Conservation (phyloP, 768 basidiomycete genomes). For the Tubosaeta brunneosetosa region DNA sequence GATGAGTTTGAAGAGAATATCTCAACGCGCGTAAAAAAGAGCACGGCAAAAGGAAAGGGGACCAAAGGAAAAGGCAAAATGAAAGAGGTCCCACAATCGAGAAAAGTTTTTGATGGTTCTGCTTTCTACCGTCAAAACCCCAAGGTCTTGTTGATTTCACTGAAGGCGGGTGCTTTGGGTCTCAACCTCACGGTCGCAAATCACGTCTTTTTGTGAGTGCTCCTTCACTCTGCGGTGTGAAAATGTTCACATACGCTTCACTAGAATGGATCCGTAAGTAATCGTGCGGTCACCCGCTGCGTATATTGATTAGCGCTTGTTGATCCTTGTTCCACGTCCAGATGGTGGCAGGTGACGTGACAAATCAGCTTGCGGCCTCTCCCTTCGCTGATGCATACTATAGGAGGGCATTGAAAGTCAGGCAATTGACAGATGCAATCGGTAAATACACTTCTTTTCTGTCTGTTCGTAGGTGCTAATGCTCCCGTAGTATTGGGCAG, state of each 20-base stretch:
- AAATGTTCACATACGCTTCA: conserved; percentile 7
- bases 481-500: conserved; percentile 60
- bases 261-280: conserved; percentile 80
- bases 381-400: conserved; percentile 8
- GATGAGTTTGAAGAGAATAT: conserved; percentile 30
- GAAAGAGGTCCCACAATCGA: conserved; percentile 15
- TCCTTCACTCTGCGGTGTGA: neutral
- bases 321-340: conserved; percentile 20
- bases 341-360: conserved; percentile 69
- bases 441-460: conserved; percentile 33
- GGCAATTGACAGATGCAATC: conserved; percentile 76
- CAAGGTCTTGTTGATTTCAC: conserved; percentile 78
- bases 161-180: conserved; percentile 84
- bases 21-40: conserved; percentile 29
- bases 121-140: conserved; percentile 46
- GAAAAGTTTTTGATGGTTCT: conserved; percentile 17
- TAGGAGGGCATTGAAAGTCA: conserved; percentile 82
- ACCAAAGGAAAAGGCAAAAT: conserved; percentile 35
- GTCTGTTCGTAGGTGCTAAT: conserved; percentile 2
- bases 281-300: neutral
- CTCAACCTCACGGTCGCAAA: conserved; percentile 87
- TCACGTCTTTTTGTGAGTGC: conserved; percentile 71
- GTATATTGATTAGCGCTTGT: conserved; percentile 13
- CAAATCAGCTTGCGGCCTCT: neutral
- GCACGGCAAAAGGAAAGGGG: conserved; percentile 34